Evolutionary conservation across 2,329 filamentous ascomycete genomes (phyloP).

Genomic region (Apiospora koreana): DNA sequence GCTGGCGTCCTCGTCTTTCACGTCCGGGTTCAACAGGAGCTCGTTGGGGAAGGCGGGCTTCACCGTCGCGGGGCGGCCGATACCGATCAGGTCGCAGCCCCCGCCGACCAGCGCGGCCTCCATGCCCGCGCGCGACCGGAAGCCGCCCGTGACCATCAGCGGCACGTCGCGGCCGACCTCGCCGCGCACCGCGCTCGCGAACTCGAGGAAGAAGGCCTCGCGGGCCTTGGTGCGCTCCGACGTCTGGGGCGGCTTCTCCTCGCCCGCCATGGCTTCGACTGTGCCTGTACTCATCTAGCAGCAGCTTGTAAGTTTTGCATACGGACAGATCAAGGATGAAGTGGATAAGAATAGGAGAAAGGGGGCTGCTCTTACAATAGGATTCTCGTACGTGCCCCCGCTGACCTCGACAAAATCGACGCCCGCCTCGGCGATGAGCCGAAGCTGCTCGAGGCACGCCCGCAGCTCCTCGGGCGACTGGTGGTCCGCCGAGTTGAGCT

Average conservation of each 20-base stretch:
- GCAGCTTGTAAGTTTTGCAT: not conserved
- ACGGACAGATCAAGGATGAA: no score
- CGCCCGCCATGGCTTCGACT: not conserved
- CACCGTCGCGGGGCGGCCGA: slow-evolving; percentile 14
- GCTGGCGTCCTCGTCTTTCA: slow-evolving; percentile 15
- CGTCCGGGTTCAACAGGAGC: slow-evolving; percentile 12
- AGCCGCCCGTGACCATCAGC: slow-evolving; percentile 57
- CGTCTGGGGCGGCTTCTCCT: not conserved
- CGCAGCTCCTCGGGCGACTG: slow-evolving; percentile 41
- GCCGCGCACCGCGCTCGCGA: slow-evolving; percentile 50
- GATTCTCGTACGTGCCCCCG: slow-evolving; percentile 60
- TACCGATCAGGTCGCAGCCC: slow-evolving; percentile 16
- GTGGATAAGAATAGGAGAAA: not conserved
- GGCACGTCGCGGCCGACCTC: slow-evolving; percentile 39
- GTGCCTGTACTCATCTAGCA: not conserved
- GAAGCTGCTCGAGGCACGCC: slow-evolving; percentile 57
- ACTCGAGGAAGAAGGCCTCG: slow-evolving; percentile 69
- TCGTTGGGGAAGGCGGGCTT: slow-evolving; percentile 12
- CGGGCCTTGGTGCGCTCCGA: slow-evolving; percentile 49
- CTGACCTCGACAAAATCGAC: slow-evolving; percentile 69
- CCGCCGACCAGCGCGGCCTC: slow-evolving; percentile 15
- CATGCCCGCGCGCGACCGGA: slow-evolving; percentile 42
- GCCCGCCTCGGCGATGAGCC: slow-evolving; percentile 35
- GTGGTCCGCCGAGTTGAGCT: slow-evolving; percentile 58
- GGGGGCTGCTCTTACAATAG: slow-evolving; percentile 37